A percentile compares a stretch with the other conserved stretches of the same genome.
Evolutionary conservation across 2,329 filamentous ascomycete species (phyloP).

Genomic region (Alternaria tenuissima): DNA sequence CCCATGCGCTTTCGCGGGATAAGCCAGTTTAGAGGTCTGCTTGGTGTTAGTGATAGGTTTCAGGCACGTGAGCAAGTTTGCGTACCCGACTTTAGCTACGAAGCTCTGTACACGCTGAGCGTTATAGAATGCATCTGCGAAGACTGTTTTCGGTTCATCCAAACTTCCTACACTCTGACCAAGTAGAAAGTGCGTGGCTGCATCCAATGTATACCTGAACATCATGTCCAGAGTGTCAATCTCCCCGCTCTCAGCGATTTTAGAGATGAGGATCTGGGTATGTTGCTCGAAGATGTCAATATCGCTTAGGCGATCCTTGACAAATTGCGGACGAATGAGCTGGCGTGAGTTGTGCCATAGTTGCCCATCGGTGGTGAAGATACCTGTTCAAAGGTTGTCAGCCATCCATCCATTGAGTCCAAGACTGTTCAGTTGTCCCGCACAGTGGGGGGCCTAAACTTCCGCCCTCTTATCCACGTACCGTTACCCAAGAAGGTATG

Average conservation of each 20-base stretch:
- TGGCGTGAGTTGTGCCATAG: conserved; percentile 83
- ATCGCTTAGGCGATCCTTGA: conserved; percentile 83
- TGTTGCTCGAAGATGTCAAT: conserved; percentile 83
- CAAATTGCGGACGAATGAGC: conserved; percentile 85
- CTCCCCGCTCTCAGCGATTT: conserved; percentile 63
- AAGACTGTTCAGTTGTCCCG: conserved; percentile 10
- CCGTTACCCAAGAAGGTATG: conserved; percentile 76
- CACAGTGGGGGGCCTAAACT: not conserved
- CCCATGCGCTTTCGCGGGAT: conserved; percentile 67
- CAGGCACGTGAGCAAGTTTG: not conserved
- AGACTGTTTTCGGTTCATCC: conserved; percentile 67
- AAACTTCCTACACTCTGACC: conserved; percentile 74
- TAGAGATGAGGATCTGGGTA: conserved; percentile 74
- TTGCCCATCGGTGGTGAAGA: conserved; percentile 77
- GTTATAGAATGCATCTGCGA: conserved; percentile 82
- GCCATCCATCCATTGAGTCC: not conserved
- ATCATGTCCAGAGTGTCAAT: conserved; percentile 80
- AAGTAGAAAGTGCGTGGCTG: conserved; percentile 85
- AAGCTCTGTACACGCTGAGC: conserved; percentile 78
- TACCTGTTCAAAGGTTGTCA: conserved; percentile 46
- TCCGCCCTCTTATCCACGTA: conserved; percentile 57
- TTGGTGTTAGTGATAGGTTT: conserved; percentile 8
- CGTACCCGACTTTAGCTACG: conserved; percentile 68
- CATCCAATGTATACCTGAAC: conserved; percentile 80
- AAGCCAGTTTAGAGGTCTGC: conserved; percentile 66